Base-by-base conservation (phyloP, 805 yeast genomes). In the Ogataea corticis region DNA sequence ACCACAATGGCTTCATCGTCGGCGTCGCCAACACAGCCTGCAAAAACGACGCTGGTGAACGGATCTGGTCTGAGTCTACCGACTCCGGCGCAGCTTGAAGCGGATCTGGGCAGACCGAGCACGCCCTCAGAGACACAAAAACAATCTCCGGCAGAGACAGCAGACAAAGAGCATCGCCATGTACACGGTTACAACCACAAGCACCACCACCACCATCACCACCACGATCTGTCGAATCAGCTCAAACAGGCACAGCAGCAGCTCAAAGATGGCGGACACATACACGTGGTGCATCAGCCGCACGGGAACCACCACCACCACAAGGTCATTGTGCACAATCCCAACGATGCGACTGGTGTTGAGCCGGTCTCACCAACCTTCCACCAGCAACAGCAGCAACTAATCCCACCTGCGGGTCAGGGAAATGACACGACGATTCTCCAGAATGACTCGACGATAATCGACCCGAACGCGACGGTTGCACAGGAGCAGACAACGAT, bases 191-290 rank as follows among this genome's bases (percentile, higher is more conserved):
- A 49, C 28, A 57, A 52, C 36, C 54, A 43, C 18, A 61, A 56
- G 40, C 68, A 59, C 39, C 63, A 62, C 37, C 62, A 56, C 41
- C 66, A 60, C 36, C 61, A 56, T 35, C 61, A 50, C 30, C 62
- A 58, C 40, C 61, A 58, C 32, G 62, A 61, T 28, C 51, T 46
- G 13, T 48, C 54, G 5, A 49, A 48, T 32, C 54, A 52, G 35
- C 48, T 54, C 21, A 55, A 55, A 41, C 58, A 58, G 35, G 62
- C 62, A 4, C 61, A 58, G 33, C 51, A 49, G 30, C 61, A 54
- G 30, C 42, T 57, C 48, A 59, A 59, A 36, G 51, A 48, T 32
- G 60, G 59, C 13, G 60, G 61, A 3, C 63, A 59, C 38, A 59
- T 57, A n/a, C 62, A 59, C 33, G 54, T 59, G 6, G 61, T 59